A percentile compares a stretch with the other conserved stretches of the same genome.
Conservation (phyloP, 208 protist species). For the Trypanosoma grayi region DNA sequence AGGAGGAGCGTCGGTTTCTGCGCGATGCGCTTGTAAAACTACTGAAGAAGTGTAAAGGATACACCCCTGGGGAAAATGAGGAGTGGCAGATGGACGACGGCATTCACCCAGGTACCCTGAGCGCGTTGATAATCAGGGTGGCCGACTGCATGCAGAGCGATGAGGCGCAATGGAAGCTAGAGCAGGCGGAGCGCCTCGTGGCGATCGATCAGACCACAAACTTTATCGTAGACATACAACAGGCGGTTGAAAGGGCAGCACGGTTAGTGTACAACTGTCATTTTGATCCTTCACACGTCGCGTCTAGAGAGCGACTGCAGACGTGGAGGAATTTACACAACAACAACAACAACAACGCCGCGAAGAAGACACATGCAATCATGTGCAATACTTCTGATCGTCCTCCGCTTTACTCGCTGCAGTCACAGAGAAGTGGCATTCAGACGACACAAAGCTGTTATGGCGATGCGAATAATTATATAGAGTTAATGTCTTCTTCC, state of each 20-base stretch:
- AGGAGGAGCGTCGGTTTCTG: conserved; percentile 69
- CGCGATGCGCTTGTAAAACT: conserved; percentile 38
- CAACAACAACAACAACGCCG: no score
- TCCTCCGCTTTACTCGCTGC: not conserved
- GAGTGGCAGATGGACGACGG: not conserved
- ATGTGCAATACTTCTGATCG: not conserved
- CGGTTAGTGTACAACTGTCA: conserved; percentile 33
- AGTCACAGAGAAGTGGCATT: not conserved
- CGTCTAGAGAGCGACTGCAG: not conserved
- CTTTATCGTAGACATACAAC: conserved; percentile 41
- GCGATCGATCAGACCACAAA: conserved; percentile 33
- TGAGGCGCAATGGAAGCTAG: conserved; percentile 41
- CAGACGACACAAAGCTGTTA: not conserved
- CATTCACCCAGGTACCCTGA: conserved; percentile 4
- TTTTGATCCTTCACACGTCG: not conserved
- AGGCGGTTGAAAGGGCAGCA: conserved; percentile 41
- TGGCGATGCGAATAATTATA: not conserved
- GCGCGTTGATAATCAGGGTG: conserved; percentile 7
- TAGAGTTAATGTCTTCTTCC: not conserved
- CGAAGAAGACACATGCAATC: not conserved
- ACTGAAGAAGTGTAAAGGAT: conserved; percentile 29
- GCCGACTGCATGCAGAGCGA: conserved; percentile 22
- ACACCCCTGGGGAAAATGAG: not conserved
- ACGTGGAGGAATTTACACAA: not conserved
- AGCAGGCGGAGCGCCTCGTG: conserved; percentile 43